Percentiles rank a stretch among this genome's conserved stretches.
Conservation (phyloP, 768 basidiomycete species). For the Pleurotus platypus region DNA sequence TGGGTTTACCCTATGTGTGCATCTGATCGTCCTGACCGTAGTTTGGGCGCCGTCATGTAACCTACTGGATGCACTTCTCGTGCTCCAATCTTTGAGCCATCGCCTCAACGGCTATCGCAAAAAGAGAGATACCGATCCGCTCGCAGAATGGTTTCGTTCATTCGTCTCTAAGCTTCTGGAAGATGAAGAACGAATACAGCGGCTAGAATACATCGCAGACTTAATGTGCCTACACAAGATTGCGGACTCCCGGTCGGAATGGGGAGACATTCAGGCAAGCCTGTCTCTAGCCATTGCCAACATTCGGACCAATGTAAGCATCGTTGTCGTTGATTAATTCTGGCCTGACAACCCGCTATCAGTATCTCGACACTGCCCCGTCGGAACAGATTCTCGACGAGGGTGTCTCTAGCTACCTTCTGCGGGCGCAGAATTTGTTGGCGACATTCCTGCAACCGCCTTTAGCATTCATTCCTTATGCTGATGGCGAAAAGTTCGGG, state of each 20-base stretch:
- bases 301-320: conserved; percentile 23
- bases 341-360: neutral
- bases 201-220: conserved; percentile 29
- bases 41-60: conserved; percentile 24
- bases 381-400: conserved; percentile 11
- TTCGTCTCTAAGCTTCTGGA: neutral
- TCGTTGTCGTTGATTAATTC: neutral
- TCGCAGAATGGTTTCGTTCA: conserved; percentile 1
- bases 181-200: neutral
- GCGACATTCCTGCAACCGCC: conserved; percentile 50
- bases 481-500: conserved; percentile 12
- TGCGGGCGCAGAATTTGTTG: conserved; percentile 59
- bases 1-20: too few species aligned
- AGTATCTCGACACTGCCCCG: conserved; percentile 10
- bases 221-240: conserved; percentile 46
- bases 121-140: neutral
- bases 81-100: conserved; percentile 50
- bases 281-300: conserved; percentile 25
- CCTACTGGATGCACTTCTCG: conserved; percentile 52
- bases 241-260: conserved; percentile 26
- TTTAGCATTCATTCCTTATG: conserved; percentile 26
- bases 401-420: conserved; percentile 39
- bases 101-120: conserved; percentile 45
- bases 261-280: conserved; percentile 19
- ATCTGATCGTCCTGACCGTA: conserved; percentile 7